Percentiles rank a stretch among this genome's conserved stretches.
These are phyloP conservation scores for Peronospora belbahrii DNA, from an alignment of 352 stramenopile species.

Conservation along the genomic window DNA sequence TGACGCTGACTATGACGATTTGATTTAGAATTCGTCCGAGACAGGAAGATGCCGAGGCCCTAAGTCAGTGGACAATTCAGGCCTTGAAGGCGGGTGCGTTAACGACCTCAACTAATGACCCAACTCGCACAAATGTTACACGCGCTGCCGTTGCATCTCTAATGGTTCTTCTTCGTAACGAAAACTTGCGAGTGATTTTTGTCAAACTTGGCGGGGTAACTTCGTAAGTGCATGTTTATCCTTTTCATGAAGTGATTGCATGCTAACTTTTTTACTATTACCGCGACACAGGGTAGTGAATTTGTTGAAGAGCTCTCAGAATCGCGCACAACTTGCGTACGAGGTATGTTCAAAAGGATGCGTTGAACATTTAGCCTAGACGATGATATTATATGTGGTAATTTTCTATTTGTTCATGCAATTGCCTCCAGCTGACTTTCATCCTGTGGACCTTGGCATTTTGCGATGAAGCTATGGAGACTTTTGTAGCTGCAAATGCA, in stretches of 20 bases:
- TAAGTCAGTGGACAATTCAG: slow-evolving; percentile 75
- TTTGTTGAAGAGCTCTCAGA: slow-evolving; percentile 68
- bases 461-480: slow-evolving; percentile 70
- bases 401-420: not conserved
- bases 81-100: slow-evolving; percentile 57
- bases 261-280: slow-evolving; percentile 4
- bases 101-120: slow-evolving; percentile 46
- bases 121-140: slow-evolving; percentile 63
- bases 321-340: slow-evolving; percentile 92
- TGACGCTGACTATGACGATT: not conserved
- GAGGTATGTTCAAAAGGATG: slow-evolving; percentile 39
- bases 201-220: slow-evolving; percentile 86
- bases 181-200: slow-evolving; percentile 87
- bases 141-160: slow-evolving; percentile 86
- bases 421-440: slow-evolving; percentile 83
- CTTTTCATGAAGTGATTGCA: not conserved
- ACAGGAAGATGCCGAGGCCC: slow-evolving; percentile 69
- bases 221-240: slow-evolving; percentile 48
- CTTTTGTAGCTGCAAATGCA: slow-evolving; percentile 58
- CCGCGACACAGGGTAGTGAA: slow-evolving; percentile 43
- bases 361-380: not conserved
- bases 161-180: slow-evolving; percentile 87
- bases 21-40: slow-evolving; percentile 65
- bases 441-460: slow-evolving; percentile 96
- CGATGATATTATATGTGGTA: not conserved